A percentile compares a stretch with the other conserved stretches of the same genome.
These are phyloP conservation scores for Lolium rigidum DNA, from an alignment of 176 grass and related monocot genomes.

Conservation along the genomic window DNA sequence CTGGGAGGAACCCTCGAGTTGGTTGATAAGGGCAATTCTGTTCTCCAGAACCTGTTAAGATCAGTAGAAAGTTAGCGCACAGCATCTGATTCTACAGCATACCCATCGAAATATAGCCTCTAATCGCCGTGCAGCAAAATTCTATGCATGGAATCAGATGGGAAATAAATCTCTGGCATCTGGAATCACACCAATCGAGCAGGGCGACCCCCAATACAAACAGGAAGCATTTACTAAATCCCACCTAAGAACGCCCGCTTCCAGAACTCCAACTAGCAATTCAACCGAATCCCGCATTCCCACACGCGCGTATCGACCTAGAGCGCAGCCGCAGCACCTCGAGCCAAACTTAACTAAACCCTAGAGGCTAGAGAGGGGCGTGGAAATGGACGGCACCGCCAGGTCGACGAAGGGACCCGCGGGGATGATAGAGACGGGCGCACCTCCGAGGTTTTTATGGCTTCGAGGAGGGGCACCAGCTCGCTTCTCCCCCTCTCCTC, in stretches of 20 bases:
- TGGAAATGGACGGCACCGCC: slow-evolving; percentile 8
- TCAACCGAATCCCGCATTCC: neutral
- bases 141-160: neutral
- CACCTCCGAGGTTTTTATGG: slow-evolving; percentile 7
- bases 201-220: neutral
- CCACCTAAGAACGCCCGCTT: neutral
- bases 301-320: neutral
- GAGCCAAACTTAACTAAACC: slow-evolving; percentile 28
- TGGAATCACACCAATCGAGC: neutral
- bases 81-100: neutral
- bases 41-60: slow-evolving; percentile 71
- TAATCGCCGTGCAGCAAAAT: neutral
- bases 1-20: slow-evolving; percentile 60
- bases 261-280: neutral
- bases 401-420: neutral
- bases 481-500: neutral
- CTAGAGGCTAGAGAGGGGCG: slow-evolving; percentile 25
- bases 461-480: neutral
- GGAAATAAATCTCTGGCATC: neutral
- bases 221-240: neutral
- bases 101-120: neutral
- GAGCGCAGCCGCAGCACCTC: neutral
- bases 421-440: neutral
- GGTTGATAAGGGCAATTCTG: slow-evolving; percentile 63
- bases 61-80: neutral